phyloP scores from a whole-genome alignment of 768 basidiomycete species.

The Imleria badia region DNA sequence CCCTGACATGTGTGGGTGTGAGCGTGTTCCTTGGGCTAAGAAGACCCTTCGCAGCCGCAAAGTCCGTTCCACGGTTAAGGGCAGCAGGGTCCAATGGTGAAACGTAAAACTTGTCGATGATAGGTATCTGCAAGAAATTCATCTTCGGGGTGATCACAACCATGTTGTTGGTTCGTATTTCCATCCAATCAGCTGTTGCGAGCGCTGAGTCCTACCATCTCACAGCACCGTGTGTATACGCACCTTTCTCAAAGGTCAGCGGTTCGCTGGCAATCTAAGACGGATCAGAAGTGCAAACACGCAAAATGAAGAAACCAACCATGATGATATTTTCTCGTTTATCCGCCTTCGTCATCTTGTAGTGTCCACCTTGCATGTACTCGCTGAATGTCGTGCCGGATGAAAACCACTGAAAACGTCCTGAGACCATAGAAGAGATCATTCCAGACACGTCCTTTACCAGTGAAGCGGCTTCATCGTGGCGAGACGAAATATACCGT shows the following conservation, averaged over 20 bases:
- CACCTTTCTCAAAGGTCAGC: conserved; percentile 93
- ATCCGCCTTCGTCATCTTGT: conserved; percentile 94
- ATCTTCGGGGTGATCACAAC: conserved; percentile 94
- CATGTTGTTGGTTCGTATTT: conserved; percentile 96
- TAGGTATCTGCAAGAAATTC: conserved; percentile 92
- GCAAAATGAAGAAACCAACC: conserved; percentile 36
- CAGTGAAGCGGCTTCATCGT: conserved; percentile 90
- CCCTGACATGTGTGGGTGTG: conserved; percentile 20
- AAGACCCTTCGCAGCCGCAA: conserved; percentile 87
- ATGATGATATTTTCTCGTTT: conserved; percentile 96
- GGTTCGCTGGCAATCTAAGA: conserved; percentile 87
- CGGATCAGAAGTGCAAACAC: conserved; percentile 10
- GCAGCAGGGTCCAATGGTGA: conserved; percentile 78
- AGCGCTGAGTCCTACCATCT: neutral
- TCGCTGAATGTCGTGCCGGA: conserved; percentile 94
- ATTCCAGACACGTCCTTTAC: conserved; percentile 37
- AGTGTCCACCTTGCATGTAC: conserved; percentile 84
- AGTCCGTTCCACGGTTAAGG: conserved; percentile 68
- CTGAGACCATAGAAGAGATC: conserved; percentile 4
- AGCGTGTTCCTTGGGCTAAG: conserved; percentile 56
- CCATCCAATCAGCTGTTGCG: conserved; percentile 89
- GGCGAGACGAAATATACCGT: conserved; percentile 89
- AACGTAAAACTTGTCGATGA: conserved; percentile 92
- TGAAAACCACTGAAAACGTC: conserved; percentile 74
- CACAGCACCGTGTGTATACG: conserved; percentile 3